Conservation (phyloP, 306 rosid species). For the Luffa acutangula region DNA sequence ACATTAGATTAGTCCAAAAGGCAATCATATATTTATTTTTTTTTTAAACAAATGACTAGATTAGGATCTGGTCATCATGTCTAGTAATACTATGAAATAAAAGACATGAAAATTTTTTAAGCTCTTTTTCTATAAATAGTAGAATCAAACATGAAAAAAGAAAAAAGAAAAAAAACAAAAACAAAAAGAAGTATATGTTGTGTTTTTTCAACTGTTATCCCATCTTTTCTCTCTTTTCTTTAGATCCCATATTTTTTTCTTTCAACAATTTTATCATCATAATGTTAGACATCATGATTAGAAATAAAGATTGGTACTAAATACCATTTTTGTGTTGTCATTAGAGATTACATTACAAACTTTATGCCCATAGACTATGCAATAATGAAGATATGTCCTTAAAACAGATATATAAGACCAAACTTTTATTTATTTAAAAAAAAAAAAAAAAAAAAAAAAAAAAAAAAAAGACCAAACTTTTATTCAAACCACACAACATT, state of each 20-base stretch:
- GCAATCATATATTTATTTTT: background rate
- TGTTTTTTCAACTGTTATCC: background rate
- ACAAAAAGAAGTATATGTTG: background rate
- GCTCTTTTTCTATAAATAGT: background rate
- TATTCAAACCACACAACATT: background rate
- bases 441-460: too few relatives aligned
- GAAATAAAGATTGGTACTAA: background rate
- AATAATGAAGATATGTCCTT: background rate
- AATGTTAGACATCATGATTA: background rate
- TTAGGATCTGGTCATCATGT: background rate
- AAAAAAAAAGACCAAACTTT: background rate
- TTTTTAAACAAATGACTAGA: too few relatives aligned
- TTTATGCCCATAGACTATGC: background rate
- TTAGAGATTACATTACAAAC: too few relatives aligned
- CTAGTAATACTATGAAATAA: background rate
- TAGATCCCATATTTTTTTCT: background rate
- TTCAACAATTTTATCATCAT: background rate
- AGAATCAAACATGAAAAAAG: background rate
- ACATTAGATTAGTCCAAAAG: background rate
- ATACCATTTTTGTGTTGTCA: background rate
- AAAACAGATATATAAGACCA: background rate
- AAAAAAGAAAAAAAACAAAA: too few relatives aligned
- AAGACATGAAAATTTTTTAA: background rate
- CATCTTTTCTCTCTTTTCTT: background rate
- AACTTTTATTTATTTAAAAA: background rate